Percentiles rank a stretch among this genome's conserved stretches.
phyloP scores from a whole-genome alignment of 805 yeast genomes.

The Schizosaccharomyces lindneri region DNA sequence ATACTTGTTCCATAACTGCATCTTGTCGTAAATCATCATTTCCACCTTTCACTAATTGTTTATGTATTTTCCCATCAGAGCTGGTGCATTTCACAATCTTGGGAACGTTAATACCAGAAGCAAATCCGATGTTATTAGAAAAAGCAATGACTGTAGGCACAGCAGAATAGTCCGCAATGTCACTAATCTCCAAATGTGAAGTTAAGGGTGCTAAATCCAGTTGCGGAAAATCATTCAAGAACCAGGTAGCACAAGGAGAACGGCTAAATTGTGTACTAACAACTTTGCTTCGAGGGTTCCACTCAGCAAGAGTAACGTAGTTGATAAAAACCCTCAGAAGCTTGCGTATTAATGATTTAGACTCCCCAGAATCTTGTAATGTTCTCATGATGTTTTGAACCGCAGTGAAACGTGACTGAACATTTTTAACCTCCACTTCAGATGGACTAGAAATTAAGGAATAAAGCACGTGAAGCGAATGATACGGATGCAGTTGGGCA shows the following conservation, averaged over 20 bases:
- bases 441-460: too few species aligned
- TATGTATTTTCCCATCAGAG: slow-evolving; percentile 33
- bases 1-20: slow-evolving; percentile 92
- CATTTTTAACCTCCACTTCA: neutral
- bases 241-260: neutral
- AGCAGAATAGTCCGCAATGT: slow-evolving; percentile 19
- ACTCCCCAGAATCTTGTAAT: neutral
- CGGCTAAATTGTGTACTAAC: slow-evolving; percentile 1
- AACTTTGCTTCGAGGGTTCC: slow-evolving; percentile 1
- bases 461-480: slow-evolving; percentile 14
- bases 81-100: slow-evolving; percentile 37
- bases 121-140: slow-evolving; percentile 27
- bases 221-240: slow-evolving; percentile 3
- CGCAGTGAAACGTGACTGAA: neutral
- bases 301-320: neutral
- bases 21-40: slow-evolving; percentile 87
- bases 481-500: slow-evolving; percentile 42
- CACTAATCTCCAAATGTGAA: neutral
- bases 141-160: slow-evolving; percentile 26
- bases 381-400: neutral
- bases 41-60: slow-evolving; percentile 54
- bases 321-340: slow-evolving; percentile 5
- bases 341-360: slow-evolving; percentile 2
- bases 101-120: slow-evolving; percentile 76
- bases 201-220: slow-evolving; percentile 3